A percentile compares a stretch with the other conserved stretches of the same genome.
Evolutionary conservation across 2,329 filamentous ascomycete species (phyloP).

Genomic region (Diaporthe vexans): DNA sequence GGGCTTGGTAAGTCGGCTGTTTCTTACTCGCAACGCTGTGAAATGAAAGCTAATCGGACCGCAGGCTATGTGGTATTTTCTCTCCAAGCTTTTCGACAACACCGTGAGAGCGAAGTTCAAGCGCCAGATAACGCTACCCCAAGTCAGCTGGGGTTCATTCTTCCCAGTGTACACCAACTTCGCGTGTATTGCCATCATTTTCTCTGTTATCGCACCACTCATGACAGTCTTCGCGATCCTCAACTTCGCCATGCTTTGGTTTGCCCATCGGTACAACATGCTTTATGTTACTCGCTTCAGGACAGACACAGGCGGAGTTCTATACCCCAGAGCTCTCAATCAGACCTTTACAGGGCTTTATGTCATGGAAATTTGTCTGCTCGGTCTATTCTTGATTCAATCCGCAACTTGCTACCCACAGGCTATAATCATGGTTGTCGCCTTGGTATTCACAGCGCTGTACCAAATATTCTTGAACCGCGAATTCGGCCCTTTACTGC

Average conservation of each 20-base stretch:
- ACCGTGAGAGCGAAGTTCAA: slow-evolving; percentile 87
- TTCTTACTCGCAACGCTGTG: not conserved
- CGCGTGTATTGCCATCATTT: slow-evolving; percentile 91
- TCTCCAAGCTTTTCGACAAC: slow-evolving; percentile 85
- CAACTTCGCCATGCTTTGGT: slow-evolving; percentile 92
- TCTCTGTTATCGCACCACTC: slow-evolving; percentile 88
- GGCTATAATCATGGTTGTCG: slow-evolving; percentile 86
- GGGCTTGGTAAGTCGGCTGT: slow-evolving; percentile 66
- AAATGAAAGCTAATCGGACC: slow-evolving; percentile 4
- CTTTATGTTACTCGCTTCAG: slow-evolving; percentile 93
- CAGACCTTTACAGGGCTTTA: slow-evolving; percentile 96
- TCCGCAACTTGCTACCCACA: slow-evolving; percentile 77
- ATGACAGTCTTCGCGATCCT: slow-evolving; percentile 95
- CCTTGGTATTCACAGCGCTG: slow-evolving; percentile 76
- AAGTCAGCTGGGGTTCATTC: slow-evolving; percentile 90
- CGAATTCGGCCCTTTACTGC: slow-evolving; percentile 87
- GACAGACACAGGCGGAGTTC: slow-evolving; percentile 90
- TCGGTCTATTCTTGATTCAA: slow-evolving; percentile 84
- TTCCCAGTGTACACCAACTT: slow-evolving; percentile 98
- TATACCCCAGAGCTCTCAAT: slow-evolving; percentile 94
- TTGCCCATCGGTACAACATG: slow-evolving; percentile 97
- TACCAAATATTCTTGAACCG: slow-evolving; percentile 87
- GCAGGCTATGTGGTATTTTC: slow-evolving; percentile 77
- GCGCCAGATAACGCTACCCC: slow-evolving; percentile 82
- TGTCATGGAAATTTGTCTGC: slow-evolving; percentile 90